Evolutionary conservation across 257 asterid genomes (phyloP).

Genomic region (Coffea eugenioides): DNA sequence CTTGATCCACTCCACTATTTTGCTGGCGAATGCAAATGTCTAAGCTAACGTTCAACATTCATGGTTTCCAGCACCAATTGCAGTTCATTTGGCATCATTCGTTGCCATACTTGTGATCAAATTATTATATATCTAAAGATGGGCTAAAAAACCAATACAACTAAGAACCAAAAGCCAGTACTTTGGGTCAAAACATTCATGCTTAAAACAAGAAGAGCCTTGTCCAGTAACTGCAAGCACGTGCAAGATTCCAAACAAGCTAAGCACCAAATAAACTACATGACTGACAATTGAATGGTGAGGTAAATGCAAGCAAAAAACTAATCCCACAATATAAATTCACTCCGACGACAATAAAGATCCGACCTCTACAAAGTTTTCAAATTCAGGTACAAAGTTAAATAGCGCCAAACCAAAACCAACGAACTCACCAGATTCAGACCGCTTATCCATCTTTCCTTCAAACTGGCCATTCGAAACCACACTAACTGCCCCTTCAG

Average conservation of each 20-base stretch:
- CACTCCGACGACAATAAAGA: not conserved
- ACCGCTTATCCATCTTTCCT: conserved; percentile 35
- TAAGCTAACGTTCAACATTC: not conserved
- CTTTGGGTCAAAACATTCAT: not conserved
- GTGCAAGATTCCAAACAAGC: not conserved
- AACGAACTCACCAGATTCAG: conserved; percentile 52
- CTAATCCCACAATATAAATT: not conserved
- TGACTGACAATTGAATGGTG: not conserved
- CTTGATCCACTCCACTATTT: not conserved
- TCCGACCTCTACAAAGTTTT: not conserved
- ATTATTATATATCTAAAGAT: not conserved
- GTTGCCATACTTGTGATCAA: not conserved
- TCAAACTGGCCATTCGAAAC: conserved; percentile 26
- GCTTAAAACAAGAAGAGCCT: not conserved
- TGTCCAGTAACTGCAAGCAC: not conserved
- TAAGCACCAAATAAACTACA: not conserved
- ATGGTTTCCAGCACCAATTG: not conserved
- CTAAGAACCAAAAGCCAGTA: not conserved
- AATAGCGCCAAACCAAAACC: conserved; percentile 4
- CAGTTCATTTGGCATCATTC: not conserved
- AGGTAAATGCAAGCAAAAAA: not conserved
- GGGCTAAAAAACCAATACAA: not conserved
- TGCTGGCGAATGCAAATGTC: not conserved
- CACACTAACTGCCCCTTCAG: conserved; percentile 29
- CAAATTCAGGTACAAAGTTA: not conserved